phyloP scores from a whole-genome alignment of 257 asterid genomes.

The Solanum microdontum region DNA sequence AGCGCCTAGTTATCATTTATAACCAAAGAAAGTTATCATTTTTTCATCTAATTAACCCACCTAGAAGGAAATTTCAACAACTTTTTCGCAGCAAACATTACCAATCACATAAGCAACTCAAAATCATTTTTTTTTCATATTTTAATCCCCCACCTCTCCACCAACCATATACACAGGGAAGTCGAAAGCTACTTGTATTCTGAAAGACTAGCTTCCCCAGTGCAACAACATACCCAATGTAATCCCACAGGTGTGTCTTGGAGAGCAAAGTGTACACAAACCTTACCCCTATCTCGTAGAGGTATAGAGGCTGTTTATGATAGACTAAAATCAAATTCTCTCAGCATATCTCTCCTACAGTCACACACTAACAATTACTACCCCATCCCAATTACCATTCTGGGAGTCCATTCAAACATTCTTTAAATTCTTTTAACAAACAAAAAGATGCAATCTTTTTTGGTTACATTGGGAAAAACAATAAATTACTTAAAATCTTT shows the following conservation, averaged over 20 bases:
- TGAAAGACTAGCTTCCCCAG: background rate
- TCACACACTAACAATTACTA: background rate
- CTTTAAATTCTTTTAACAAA: background rate
- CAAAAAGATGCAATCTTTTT: background rate
- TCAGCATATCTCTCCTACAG: background rate
- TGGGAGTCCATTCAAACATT: background rate
- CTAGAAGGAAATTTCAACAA: background rate
- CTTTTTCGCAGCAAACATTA: background rate
- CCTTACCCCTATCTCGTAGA: background rate
- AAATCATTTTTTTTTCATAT: background rate
- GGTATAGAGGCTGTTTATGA: background rate
- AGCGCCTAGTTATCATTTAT: background rate
- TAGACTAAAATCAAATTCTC: background rate
- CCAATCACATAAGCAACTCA: background rate
- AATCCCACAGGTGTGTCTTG: background rate
- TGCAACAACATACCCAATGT: background rate
- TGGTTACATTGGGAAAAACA: background rate
- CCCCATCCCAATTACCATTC: background rate
- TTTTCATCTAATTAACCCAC: background rate
- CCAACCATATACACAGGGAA: background rate
- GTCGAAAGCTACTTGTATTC: background rate
- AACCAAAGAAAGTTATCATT: background rate
- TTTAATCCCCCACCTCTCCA: background rate
- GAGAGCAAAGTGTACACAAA: background rate
- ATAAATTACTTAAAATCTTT: background rate